These are phyloP conservation scores for Rhododendron mucronatum DNA, from an alignment of 148 eudicot genomes.

Conservation along the genomic window DNA sequence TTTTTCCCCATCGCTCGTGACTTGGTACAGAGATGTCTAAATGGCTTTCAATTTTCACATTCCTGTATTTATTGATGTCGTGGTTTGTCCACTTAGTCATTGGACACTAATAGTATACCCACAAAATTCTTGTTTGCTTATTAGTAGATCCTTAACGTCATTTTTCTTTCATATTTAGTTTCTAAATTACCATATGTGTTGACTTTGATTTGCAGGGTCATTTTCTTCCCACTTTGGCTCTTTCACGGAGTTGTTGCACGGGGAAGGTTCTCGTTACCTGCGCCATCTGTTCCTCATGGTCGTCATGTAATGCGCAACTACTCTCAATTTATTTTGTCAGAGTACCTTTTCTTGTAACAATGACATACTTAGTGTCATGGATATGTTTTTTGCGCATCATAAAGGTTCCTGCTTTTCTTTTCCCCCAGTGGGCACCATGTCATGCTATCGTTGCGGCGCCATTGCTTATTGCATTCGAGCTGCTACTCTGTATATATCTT, in stretches of 20 bases:
- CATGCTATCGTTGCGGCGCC: slow-evolving; percentile 91
- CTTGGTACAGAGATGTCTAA: neutral
- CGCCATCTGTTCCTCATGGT: slow-evolving; percentile 92
- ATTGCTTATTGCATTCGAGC: slow-evolving; percentile 84
- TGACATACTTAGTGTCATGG: neutral
- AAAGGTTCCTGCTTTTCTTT: slow-evolving; percentile 7
- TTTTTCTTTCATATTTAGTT: neutral
- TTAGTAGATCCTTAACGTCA: neutral
- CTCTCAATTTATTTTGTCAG: neutral
- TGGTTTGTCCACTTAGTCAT: neutral
- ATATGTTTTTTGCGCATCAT: neutral
- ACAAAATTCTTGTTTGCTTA: neutral
- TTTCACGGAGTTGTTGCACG: slow-evolving; percentile 88
- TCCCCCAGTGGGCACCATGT: slow-evolving; percentile 91
- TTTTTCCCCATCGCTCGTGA: neutral
- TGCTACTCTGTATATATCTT: slow-evolving; percentile 86
- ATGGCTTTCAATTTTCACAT: neutral
- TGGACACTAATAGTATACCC: neutral
- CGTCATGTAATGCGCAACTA: slow-evolving; percentile 53
- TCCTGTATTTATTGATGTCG: neutral
- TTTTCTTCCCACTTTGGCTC: slow-evolving; percentile 87
- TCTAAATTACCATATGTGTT: slow-evolving; percentile 6
- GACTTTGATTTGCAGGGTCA: slow-evolving; percentile 50
- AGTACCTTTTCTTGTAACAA: neutral
- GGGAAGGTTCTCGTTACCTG: slow-evolving; percentile 98